These are phyloP conservation scores for Graphium sp. DNA, from an alignment of 2,329 filamentous ascomycete genomes.

Conservation along the genomic window DNA sequence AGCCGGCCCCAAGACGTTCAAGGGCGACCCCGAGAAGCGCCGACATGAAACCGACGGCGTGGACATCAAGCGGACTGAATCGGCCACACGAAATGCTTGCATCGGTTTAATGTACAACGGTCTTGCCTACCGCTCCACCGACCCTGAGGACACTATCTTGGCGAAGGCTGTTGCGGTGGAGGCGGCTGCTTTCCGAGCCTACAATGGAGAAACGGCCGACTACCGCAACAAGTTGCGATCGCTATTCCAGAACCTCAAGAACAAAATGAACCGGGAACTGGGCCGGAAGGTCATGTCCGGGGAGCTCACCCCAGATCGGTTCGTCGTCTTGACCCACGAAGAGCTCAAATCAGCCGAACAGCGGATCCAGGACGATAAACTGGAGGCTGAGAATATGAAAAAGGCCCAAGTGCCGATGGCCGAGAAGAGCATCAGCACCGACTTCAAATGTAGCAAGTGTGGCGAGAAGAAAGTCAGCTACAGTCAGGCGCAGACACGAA, in stretches of 20 bases:
- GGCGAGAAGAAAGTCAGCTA: constrained; percentile 91
- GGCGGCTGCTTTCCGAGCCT: constrained; percentile 52
- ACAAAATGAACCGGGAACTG: constrained; percentile 68
- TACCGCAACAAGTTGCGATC: constrained; percentile 87
- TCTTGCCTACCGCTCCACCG: constrained; percentile 53
- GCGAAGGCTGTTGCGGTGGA: constrained; percentile 70
- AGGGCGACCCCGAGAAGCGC: constrained; percentile 60
- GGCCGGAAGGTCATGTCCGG: constrained; percentile 60
- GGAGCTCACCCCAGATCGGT: constrained; percentile 52
- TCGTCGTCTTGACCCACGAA: constrained; percentile 76
- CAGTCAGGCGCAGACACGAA: constrained; percentile 86
- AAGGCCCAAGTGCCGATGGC: constrained; percentile 88
- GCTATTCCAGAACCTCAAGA: constrained; percentile 88
- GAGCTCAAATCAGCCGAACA: constrained; percentile 82
- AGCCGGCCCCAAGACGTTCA: constrained; percentile 29
- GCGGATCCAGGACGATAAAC: constrained; percentile 54
- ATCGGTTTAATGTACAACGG: constrained; percentile 91
- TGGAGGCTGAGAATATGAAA: constrained; percentile 89
- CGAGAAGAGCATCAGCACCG: constrained; percentile 79
- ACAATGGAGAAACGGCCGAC: constrained; percentile 52
- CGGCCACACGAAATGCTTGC: constrained; percentile 62
- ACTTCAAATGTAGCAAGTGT: constrained; percentile 80
- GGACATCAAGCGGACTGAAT: constrained; percentile 58
- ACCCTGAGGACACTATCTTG: constrained; percentile 55
- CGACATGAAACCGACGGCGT: constrained; percentile 70